These are phyloP conservation scores for Suillus americanus DNA, from an alignment of 768 basidiomycete genomes.

Conservation along the genomic window DNA sequence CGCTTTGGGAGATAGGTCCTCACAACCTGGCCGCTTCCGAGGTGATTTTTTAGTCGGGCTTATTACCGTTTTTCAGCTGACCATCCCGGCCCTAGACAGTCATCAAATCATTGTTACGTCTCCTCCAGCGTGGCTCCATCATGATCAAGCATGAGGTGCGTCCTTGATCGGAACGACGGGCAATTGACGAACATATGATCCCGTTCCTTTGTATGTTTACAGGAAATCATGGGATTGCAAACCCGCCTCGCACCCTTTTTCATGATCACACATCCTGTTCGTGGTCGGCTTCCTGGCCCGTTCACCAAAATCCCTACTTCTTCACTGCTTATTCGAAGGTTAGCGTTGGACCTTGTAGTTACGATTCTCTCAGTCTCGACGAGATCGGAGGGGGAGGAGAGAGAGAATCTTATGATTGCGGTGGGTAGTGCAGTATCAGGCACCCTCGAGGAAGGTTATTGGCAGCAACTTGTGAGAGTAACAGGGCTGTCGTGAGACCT, in stretches of 20 bases:
- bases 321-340: conserved; percentile 41
- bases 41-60: conserved; percentile 36
- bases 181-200: conserved; percentile 12
- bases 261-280: conserved; percentile 68
- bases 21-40: conserved; percentile 57
- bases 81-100: conserved; percentile 41
- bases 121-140: conserved; percentile 53
- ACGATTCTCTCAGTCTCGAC: conserved; percentile 25
- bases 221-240: conserved; percentile 52
- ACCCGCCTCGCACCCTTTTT: conserved; percentile 80
- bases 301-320: conserved; percentile 62
- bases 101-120: conserved; percentile 61
- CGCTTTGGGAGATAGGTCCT: conserved; percentile 80
- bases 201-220: conserved; percentile 17
- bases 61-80: conserved; percentile 6
- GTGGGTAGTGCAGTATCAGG: conserved; percentile 27
- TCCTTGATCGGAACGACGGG: conserved; percentile 12
- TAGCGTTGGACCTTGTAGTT: conserved; percentile 65
- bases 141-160: conserved; percentile 45
- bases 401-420: conserved; percentile 21
- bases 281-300: conserved; percentile 75
- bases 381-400: conserved; percentile 11
- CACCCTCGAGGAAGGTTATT: conserved; percentile 28
- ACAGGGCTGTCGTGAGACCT: conserved; percentile 18
- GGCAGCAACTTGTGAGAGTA: conserved; percentile 32